Evolutionary conservation across 2,329 filamentous ascomycete species (phyloP).

Genomic region (Incumbomyces delicatus): DNA sequence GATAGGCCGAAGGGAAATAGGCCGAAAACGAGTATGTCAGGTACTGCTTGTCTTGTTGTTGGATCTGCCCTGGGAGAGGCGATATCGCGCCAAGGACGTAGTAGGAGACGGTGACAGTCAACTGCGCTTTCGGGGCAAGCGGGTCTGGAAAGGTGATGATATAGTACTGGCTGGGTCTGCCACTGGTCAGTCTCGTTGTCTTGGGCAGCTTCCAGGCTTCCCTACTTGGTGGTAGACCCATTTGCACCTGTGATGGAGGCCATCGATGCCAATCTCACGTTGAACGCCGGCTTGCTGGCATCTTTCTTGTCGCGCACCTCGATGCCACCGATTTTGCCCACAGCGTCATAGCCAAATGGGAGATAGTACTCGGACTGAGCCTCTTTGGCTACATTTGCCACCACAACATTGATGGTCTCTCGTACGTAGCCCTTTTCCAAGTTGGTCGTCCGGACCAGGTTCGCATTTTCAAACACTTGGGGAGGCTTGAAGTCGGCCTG

Average conservation of each 20-base stretch:
- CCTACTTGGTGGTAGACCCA: slow-evolving; percentile 44
- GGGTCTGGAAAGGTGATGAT: slow-evolving; percentile 67
- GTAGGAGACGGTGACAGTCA: slow-evolving; percentile 82
- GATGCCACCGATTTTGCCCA: slow-evolving; percentile 69
- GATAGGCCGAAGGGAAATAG: slow-evolving; percentile 74
- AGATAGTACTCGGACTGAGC: slow-evolving; percentile 86
- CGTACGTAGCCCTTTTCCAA: slow-evolving; percentile 86
- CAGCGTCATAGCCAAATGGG: slow-evolving; percentile 67
- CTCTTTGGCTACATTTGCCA: slow-evolving; percentile 73
- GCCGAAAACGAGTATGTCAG: slow-evolving; percentile 77
- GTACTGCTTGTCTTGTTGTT: slow-evolving; percentile 80
- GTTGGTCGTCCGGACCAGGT: slow-evolving; percentile 81
- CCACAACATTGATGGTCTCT: slow-evolving; percentile 85
- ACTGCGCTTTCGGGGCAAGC: slow-evolving; percentile 64
- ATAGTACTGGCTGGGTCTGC: slow-evolving; percentile 69
- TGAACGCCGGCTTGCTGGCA: slow-evolving; percentile 55
- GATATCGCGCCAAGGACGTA: slow-evolving; percentile 66
- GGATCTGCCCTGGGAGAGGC: slow-evolving; percentile 71
- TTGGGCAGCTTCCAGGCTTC: slow-evolving; percentile 15
- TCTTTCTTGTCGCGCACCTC: slow-evolving; percentile 92
- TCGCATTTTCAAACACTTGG: slow-evolving; percentile 86
- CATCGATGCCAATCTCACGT: slow-evolving; percentile 57
- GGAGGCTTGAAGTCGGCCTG: slow-evolving; percentile 62
- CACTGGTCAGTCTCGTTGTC: background rate
- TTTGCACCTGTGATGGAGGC: slow-evolving; percentile 38